phyloP scores from a whole-genome alignment of 345 rosid species.

The Arabidopsis arenosa region DNA sequence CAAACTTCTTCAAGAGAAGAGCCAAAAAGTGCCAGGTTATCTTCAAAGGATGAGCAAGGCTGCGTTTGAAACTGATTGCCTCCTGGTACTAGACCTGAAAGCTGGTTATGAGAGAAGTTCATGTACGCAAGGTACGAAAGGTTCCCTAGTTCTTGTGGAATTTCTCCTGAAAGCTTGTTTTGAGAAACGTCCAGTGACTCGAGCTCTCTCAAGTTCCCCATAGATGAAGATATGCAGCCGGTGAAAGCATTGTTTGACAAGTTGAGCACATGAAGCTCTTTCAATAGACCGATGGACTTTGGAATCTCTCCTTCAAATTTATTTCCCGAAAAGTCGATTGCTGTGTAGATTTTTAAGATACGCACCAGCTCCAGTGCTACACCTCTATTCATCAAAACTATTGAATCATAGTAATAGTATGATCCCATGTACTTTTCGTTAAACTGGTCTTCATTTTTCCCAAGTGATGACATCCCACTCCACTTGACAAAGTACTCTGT shows the following conservation, averaged over 20 bases:
- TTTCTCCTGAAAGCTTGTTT: background rate
- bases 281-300: too few species aligned
- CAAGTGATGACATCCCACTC: conserved; percentile 8
- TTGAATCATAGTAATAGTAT: too few species aligned
- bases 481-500: background rate
- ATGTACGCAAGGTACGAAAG: background rate
- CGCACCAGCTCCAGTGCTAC: too few species aligned
- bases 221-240: background rate
- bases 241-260: background rate
- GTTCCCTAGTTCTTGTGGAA: background rate
- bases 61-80: background rate
- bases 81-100: background rate
- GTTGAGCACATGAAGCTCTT: too few species aligned
- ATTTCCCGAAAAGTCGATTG: too few species aligned
- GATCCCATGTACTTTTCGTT: background rate
- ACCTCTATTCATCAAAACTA: too few species aligned
- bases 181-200: background rate
- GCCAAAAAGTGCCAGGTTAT: background rate
- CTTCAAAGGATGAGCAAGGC: background rate
- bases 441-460: background rate
- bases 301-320: too few species aligned
- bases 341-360: too few species aligned
- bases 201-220: background rate
- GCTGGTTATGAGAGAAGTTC: conserved; percentile 1
- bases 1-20: background rate